Evolutionary conservation across 257 asterid species (phyloP).

Genomic region (Solanum raphanifolium): DNA sequence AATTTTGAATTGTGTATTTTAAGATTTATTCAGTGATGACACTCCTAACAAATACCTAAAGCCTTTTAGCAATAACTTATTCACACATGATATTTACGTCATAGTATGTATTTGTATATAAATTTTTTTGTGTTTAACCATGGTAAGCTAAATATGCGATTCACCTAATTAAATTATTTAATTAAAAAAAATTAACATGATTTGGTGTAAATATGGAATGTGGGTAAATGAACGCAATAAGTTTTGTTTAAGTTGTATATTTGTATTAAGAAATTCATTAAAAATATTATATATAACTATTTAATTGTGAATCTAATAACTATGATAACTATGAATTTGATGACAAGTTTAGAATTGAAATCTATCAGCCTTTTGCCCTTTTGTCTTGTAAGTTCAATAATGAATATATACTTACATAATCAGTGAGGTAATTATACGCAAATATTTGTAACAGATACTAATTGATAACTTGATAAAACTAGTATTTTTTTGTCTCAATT

Average conservation of each 20-base stretch:
- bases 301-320: neutral
- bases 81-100: neutral
- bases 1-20: rapidly evolving
- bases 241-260: no score
- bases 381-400: no score
- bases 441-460: no score
- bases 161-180: no score
- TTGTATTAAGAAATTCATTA: no score
- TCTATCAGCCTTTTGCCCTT: neutral
- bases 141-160: no score
- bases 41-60: rapidly evolving
- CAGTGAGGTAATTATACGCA: neutral
- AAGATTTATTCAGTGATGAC: rapidly evolving
- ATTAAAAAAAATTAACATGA: no score
- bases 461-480: neutral
- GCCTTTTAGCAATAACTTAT: no score
- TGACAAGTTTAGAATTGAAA: no score
- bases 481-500: no score
- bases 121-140: neutral
- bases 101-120: neutral
- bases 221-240: neutral
- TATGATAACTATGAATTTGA: neutral
- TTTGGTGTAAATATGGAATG: no score
- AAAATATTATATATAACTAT: no score
- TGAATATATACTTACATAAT: neutral